Evolutionary conservation across 371 early-diverging fungal species (phyloP), one percentile per base, ranked within the genome.

Genomic region (Chytridium lagenaria): DNA sequence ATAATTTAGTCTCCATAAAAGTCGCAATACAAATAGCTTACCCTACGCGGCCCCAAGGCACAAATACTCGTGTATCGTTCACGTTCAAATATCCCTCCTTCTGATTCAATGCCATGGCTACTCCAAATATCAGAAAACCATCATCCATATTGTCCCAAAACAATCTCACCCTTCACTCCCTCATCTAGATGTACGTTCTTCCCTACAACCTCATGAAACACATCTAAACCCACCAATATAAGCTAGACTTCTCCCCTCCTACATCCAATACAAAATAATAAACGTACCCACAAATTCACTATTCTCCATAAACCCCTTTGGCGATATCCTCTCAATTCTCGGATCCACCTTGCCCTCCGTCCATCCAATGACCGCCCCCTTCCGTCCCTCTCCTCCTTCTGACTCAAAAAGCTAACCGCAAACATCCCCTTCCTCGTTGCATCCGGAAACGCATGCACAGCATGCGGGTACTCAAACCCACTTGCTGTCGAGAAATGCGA

Each of bases 21-120:
- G 22, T 49, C 49, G n/a, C n/a, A n/a, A n/a, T n/a, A n/a, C n/a
- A 28, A 55, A 44, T 10, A 1, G 10, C 59, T 15, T 49, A 64
- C 79, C 81, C 66, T 52, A 86, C 78, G 23, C 94, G 85, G 39
- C 92, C 93, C 85, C 88, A 92, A 30, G 90, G 81, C 33, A 89
- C 79, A 33, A 86, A 89, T 52, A 89, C 83, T 2, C 93, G 88
- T 64, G 83, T 80, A 77, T 92, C 93, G 49, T 79, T 76, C 38
- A 89, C 77, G 71, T 88, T 86, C 78, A 89, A 64, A 76, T 80
- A 84, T 16, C 89, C 89, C 23, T 70, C 67, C 76, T 85, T 84
- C 59, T 88, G 87, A 63, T 79, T 73, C 57, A 69, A 67, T 10
- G 88, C 88, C 67, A 80, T 77, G 7, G 81, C 79, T 73, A 39